A percentile compares a stretch with the other conserved stretches of the same genome.
These are phyloP conservation scores for Penicillium sp. DNA, from an alignment of 2,329 filamentous ascomycete species.

Conservation along the genomic window DNA sequence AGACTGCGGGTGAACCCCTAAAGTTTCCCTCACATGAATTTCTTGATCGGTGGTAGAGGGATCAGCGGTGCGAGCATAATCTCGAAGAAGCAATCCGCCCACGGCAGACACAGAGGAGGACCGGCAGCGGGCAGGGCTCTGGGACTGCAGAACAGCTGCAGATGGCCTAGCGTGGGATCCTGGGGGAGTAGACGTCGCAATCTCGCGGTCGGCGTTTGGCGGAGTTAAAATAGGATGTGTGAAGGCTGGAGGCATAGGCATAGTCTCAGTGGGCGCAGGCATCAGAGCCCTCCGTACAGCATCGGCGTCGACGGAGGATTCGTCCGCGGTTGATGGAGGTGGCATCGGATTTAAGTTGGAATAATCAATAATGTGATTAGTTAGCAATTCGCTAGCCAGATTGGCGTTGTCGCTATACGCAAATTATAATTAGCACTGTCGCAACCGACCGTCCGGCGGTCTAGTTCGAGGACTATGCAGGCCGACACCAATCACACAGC, in stretches of 20 bases:
- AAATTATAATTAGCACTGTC: neutral
- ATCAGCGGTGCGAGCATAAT: constrained; percentile 42
- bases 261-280: constrained; percentile 1
- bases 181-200: constrained; percentile 3
- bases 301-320: constrained; percentile 6
- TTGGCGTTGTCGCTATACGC: neutral
- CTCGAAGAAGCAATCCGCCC: constrained; percentile 39
- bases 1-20: constrained; percentile 16
- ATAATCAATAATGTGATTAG: neutral
- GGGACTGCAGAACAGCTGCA: constrained; percentile 1
- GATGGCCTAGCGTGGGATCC: constrained; percentile 4
- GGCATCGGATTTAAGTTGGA: constrained; percentile 2
- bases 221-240: constrained; percentile 13
- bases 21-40: constrained; percentile 22
- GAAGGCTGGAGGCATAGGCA: constrained; percentile 8
- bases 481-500: neutral
- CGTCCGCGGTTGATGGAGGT: constrained; percentile 3
- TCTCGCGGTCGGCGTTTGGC: constrained; percentile 7
- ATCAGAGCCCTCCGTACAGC: neutral
- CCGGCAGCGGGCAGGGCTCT: constrained; percentile 8
- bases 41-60: constrained; percentile 37
- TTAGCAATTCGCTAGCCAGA: neutral
- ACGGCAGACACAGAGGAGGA: constrained; percentile 23
- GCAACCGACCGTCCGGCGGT: constrained; percentile 1
- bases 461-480: neutral